Evolutionary conservation across 805 yeast genomes (phyloP).

Genomic region (Pichia membranifaciens): DNA sequence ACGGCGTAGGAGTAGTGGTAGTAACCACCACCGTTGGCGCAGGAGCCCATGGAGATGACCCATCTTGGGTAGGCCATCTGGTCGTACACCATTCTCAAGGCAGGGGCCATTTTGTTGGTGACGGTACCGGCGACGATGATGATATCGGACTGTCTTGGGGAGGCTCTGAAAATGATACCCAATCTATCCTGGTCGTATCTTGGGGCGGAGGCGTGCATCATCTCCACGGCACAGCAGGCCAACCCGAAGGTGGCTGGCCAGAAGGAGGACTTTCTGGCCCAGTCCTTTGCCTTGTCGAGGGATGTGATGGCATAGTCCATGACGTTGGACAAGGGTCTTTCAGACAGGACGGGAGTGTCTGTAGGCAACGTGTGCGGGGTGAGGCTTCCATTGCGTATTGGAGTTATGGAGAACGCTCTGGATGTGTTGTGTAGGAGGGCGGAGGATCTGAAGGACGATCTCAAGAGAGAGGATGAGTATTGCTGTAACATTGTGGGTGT

Average conservation of each 20-base stretch:
- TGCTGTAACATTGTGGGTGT: slow-evolving; percentile 6
- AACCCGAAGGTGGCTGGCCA: slow-evolving; percentile 93
- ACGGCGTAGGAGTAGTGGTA: slow-evolving; percentile 86
- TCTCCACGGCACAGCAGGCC: slow-evolving; percentile 92
- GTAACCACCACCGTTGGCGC: slow-evolving; percentile 93
- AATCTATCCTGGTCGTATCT: slow-evolving; percentile 88
- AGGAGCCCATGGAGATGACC: slow-evolving; percentile 92
- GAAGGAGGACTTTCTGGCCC: slow-evolving; percentile 89
- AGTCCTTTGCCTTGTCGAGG: slow-evolving; percentile 74
- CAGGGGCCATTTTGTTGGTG: slow-evolving; percentile 92
- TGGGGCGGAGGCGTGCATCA: slow-evolving; percentile 92
- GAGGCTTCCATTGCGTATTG: slow-evolving; percentile 13
- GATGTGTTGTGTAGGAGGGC: not conserved
- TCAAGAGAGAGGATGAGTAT: not conserved
- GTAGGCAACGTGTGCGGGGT: slow-evolving; percentile 54
- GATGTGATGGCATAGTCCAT: slow-evolving; percentile 79
- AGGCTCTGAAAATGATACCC: slow-evolving; percentile 89
- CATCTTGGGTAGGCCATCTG: slow-evolving; percentile 94
- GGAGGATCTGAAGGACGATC: slow-evolving; percentile 1
- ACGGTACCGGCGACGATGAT: slow-evolving; percentile 91
- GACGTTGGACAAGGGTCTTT: slow-evolving; percentile 53
- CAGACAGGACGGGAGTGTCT: slow-evolving; percentile 64
- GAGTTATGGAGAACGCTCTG: slow-evolving; percentile 10
- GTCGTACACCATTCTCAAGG: slow-evolving; percentile 85
- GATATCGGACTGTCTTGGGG: slow-evolving; percentile 88